These are phyloP conservation scores for Talaromyces thailandensis DNA, from an alignment of 495 filamentous ascomycete genomes.

Conservation along the genomic window DNA sequence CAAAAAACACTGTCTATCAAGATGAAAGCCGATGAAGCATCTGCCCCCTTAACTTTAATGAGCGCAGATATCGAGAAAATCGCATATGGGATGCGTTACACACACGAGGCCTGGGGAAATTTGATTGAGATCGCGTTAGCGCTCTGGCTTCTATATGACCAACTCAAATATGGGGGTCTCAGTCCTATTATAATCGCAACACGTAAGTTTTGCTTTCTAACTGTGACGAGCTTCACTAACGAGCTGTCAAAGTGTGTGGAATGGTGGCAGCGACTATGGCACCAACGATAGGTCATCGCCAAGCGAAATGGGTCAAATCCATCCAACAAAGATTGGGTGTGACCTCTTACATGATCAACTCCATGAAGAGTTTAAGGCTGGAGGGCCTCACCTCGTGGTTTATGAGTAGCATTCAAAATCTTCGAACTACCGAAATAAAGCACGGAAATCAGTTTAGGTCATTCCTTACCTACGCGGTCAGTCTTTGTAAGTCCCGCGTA, in stretches of 20 bases:
- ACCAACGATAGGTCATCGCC: slow-evolving; percentile 8
- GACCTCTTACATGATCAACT: slow-evolving; percentile 38
- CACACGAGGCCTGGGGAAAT: slow-evolving; percentile 54
- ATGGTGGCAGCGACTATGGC: slow-evolving; percentile 13
- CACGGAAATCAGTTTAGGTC: background rate
- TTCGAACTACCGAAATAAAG: background rate
- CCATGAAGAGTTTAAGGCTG: slow-evolving; percentile 53
- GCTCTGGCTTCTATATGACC: slow-evolving; percentile 44
- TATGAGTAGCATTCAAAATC: slow-evolving; percentile 20
- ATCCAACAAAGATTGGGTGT: slow-evolving; percentile 43
- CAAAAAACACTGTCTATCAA: slow-evolving; percentile 29
- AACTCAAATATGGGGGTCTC: slow-evolving; percentile 42
- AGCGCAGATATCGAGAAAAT: slow-evolving; percentile 53
- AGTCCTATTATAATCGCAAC: slow-evolving; percentile 41
- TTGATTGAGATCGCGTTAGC: slow-evolving; percentile 49
- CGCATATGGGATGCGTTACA: slow-evolving; percentile 31
- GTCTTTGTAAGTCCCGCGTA: too few relatives aligned
- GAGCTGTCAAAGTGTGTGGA: slow-evolving; percentile 12
- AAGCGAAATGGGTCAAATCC: slow-evolving; percentile 38
- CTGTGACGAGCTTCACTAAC: too few relatives aligned
- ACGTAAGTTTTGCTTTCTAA: too few relatives aligned
- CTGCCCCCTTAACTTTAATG: slow-evolving; percentile 51
- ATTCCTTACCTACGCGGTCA: too few relatives aligned
- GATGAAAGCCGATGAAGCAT: slow-evolving; percentile 23
- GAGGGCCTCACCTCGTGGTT: slow-evolving; percentile 37